Base-by-base conservation (phyloP, 768 basidiomycete genomes). In the Tylopilus rubrobrunneus region DNA sequence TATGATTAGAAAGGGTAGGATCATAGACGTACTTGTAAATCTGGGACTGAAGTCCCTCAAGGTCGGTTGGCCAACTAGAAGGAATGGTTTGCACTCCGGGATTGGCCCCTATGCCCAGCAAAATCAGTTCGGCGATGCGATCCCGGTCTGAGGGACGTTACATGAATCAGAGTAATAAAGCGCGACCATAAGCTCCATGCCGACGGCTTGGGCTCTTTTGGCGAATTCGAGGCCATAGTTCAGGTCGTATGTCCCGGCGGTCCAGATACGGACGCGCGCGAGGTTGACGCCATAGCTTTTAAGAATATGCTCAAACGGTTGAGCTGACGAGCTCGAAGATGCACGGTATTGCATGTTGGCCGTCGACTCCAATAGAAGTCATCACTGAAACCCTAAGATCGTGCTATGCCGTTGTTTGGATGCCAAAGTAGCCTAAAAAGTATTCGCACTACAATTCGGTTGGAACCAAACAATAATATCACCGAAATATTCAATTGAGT, bases 251-350 rank as follows among this genome's bases (percentile, higher is more conserved):
- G 56, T 51, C 21, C 52, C 56, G 12, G 33, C 3, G 23, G 49
- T 58, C 56, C 52, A 52, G 12, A 62, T 9, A 51, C 60, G 56
- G 27, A 62, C 52, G 21, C 53, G 52, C 0, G 60, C 60, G n/a
- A 62, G 52, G 28, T 62, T 55, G 29, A 47, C 45, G 12, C 61
- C 60, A 48, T 46, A 29, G 19, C 41, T 33, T 8, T 15, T 0
- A 33, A 62, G 56, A 21, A 62, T 21, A 5, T 48, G 29, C 11
- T 62, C 56, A 6, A 62, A 45, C 0, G 42, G 61, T 17, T 50
- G 48, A 19, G 48, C n/a, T 9, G 48, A 1, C 37, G 57, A 10
- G 6, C 8, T n/a, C 1, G 44, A 25, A 1, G 48, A 49, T 37
- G 28, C 6, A 6, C 31, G 12, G 21, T 52, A 52, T 44, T 23